Percentiles rank a stretch among this genome's conserved stretches.
These are phyloP conservation scores for Aspergillus coremiiformis DNA, from an alignment of 495 filamentous ascomycete genomes.

Conservation along the genomic window DNA sequence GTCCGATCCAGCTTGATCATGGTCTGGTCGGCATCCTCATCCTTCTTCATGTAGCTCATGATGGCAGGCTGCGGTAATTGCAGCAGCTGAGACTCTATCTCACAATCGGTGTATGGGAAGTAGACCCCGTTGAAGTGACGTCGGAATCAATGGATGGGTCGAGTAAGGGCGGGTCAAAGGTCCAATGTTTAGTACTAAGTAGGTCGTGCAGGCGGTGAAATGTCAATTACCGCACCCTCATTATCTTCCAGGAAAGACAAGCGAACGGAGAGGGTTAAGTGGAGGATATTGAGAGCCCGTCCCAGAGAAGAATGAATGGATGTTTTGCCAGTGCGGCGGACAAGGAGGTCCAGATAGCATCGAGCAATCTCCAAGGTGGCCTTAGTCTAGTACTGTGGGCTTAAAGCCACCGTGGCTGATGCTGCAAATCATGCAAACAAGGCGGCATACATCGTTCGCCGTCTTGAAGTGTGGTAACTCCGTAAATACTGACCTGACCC, in stretches of 20 bases:
- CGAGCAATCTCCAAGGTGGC: conserved; percentile 42
- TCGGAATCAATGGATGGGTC: conserved; percentile 18
- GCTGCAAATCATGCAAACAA: conserved; percentile 42
- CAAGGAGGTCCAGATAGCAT: conserved; percentile 11
- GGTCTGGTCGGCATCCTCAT: conserved; percentile 89
- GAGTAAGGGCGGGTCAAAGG: conserved; percentile 26
- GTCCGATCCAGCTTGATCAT: conserved; percentile 96
- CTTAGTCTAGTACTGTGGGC: conserved; percentile 32
- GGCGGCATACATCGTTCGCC: conserved; percentile 20
- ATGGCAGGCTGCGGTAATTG: conserved; percentile 34
- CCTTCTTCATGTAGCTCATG: conserved; percentile 98
- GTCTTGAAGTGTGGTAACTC: not conserved
- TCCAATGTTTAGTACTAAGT: conserved; percentile 16
- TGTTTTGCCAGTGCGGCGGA: conserved; percentile 13
- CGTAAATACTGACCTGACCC: not conserved
- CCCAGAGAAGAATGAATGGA: conserved; percentile 9
- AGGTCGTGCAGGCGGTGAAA: conserved; percentile 17
- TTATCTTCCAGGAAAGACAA: conserved; percentile 16
- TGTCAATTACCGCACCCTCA: conserved; percentile 24
- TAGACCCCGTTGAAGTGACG: conserved; percentile 11
- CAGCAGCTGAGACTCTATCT: conserved; percentile 23
- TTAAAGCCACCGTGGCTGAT: conserved; percentile 24
- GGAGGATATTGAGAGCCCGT: not conserved
- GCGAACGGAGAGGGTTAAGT: not conserved
- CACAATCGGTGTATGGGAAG: conserved; percentile 1